phyloP scores from a whole-genome alignment of 441 rosid species.

The Bocquillonia castaneifolia region DNA sequence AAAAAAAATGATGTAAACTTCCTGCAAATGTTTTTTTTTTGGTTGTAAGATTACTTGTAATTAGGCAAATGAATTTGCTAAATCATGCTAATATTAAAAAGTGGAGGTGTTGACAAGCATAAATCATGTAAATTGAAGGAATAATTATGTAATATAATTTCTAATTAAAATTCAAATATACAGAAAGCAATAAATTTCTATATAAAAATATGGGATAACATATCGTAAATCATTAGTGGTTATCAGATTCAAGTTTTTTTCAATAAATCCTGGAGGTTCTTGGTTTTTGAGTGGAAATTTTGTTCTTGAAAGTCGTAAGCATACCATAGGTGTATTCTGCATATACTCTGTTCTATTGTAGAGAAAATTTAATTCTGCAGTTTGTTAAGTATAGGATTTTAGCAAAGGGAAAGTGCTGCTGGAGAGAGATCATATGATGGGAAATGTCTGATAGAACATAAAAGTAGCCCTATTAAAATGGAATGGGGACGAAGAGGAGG shows the following conservation, averaged over 20 bases:
- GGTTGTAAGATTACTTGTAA: neutral
- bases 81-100: neutral
- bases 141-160: constrained; percentile 7
- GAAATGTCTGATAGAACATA: constrained; percentile 3
- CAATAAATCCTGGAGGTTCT: constrained; percentile 3
- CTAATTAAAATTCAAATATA: constrained; percentile 10
- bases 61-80: neutral
- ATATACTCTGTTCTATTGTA: neutral
- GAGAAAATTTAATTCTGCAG: constrained; percentile 1
- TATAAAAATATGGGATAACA: constrained; percentile 12
- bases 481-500: constrained; percentile 38
- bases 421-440: constrained; percentile 1
- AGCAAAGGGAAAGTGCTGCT: neutral
- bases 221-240: neutral
- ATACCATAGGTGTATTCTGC: neutral
- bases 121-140: constrained; percentile 1
- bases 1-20: neutral
- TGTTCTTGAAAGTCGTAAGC: neutral
- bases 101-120: constrained; percentile 1
- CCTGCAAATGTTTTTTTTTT: neutral
- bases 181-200: neutral
- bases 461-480: constrained; percentile 20
- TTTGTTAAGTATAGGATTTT: neutral
- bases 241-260: constrained; percentile 8
- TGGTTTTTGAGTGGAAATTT: constrained; percentile 1